These are phyloP conservation scores for Paramecium caudatum DNA, from an alignment of 73 alveolate genomes.

Conservation along the genomic window DNA sequence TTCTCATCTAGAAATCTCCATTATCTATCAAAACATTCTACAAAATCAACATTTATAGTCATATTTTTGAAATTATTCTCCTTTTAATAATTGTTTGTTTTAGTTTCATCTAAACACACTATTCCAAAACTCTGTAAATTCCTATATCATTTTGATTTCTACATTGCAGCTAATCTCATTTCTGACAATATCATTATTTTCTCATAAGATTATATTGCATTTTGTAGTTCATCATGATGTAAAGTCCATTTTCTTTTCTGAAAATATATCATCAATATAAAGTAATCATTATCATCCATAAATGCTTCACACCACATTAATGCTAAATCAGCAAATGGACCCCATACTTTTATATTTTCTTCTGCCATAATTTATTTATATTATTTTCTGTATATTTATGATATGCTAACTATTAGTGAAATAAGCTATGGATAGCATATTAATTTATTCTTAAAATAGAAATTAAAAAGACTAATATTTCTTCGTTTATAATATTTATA, in stretches of 20 bases:
- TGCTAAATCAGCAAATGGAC: conserved; percentile 43
- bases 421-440: too few species aligned
- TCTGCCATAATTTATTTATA: conserved; percentile 12
- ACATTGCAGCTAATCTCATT: conserved; percentile 5
- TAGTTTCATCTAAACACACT: background rate
- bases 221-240: background rate
- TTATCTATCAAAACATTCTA: conserved; percentile 35
- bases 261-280: conserved; percentile 10
- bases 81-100: background rate
- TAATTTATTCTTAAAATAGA: too few species aligned
- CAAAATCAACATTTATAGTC: background rate
- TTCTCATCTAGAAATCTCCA: background rate
- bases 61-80: background rate
- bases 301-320: conserved; percentile 44
- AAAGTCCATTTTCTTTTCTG: conserved; percentile 19
- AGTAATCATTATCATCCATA: conserved; percentile 38
- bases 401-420: too few species aligned
- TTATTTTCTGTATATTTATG: too few species aligned
- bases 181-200: conserved; percentile 22
- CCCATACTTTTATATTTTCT: conserved; percentile 45
- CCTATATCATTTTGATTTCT: background rate
- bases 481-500: too few species aligned
- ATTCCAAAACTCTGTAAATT: background rate
- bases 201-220: conserved; percentile 1
- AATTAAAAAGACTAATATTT: too few species aligned